Conservation (phyloP, 108 stramenopile species). For the Chaetoceros tenuissimus region DNA sequence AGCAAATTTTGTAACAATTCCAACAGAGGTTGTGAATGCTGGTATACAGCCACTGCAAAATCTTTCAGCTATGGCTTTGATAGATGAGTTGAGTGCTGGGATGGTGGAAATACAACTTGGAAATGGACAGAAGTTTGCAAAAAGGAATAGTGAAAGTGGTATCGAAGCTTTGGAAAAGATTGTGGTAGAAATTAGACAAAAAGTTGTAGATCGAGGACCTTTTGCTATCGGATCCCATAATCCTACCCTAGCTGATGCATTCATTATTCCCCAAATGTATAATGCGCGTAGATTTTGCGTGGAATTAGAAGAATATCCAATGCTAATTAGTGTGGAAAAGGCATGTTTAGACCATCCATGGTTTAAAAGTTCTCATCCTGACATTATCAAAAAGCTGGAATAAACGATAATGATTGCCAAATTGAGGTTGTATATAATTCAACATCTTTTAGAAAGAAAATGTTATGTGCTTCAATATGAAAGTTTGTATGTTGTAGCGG, state of each 20-base stretch:
- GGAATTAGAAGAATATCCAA: slow-evolving; percentile 40
- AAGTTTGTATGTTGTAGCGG: no score
- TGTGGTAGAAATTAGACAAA: slow-evolving; percentile 13
- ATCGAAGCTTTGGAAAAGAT: slow-evolving; percentile 39
- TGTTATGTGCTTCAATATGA: no score
- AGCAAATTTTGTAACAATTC: no score
- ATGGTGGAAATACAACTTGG: slow-evolving; percentile 1
- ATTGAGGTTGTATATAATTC: no score
- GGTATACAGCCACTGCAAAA: slow-evolving; percentile 74
- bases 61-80: slow-evolving; percentile 13
- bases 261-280: slow-evolving; percentile 56
- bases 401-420: no score
- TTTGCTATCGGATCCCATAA: slow-evolving; percentile 55
- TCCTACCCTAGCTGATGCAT: slow-evolving; percentile 69
- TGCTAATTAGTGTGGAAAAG: slow-evolving; percentile 39
- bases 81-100: slow-evolving; percentile 25
- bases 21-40: slow-evolving; percentile 55
- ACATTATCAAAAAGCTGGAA: no score
- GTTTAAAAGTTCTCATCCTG: slow-evolving; percentile 34
- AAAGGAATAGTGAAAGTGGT: slow-evolving; percentile 34
- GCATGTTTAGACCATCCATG: slow-evolving; percentile 45
- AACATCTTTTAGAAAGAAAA: no score
- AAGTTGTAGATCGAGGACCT: slow-evolving; percentile 24
- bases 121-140: slow-evolving; percentile 35
- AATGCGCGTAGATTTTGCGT: slow-evolving; percentile 52